Base-by-base conservation (phyloP, 2,329 filamentous ascomycete species). In the Ramularia collo-cygni region DNA sequence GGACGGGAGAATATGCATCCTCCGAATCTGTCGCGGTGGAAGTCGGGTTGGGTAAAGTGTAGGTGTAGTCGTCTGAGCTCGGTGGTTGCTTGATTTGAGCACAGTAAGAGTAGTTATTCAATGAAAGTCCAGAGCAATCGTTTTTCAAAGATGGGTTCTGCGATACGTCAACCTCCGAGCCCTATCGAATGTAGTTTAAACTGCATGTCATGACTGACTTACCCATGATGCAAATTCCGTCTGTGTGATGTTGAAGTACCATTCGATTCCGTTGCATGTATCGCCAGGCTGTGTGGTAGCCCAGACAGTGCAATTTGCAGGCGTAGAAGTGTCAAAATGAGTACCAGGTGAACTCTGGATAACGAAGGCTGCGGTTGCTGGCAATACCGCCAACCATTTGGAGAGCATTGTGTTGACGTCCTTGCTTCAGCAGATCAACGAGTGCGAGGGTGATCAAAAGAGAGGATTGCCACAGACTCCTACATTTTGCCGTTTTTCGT, bases 211-310 rank as follows among this genome's bases (percentile, higher is more conserved):
- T 24, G 6, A 13, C 28, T 24, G 6, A 13, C 28, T 31, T n/a
- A 31, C 28, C n/a, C 15, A 31, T 6, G 15, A 5, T 6, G n/a
- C 5, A 17, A 31, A 31, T n/a, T 31, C 28, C 6, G 28, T 6
- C 28, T 13, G n/a, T n/a, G 28, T 31, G 15, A 31, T 31, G 28
- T 31, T 31, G 28, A 31, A 31, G 28, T 31, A 31, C 28, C 15
- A 17, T n/a, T 31, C 28, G n/a, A 31, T 14, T 5, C n/a, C 15
- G n/a, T 31, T 31, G 28, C 28, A 31, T 6, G 28, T 31, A n/a
- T 31, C 15, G n/a, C 28, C 13, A 6, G 21, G 6, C 6, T 24
- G 6, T 10, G 21, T 24, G 6, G 10, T 10, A 6, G 21, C 21
- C 6, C 6, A 24, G 21, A 10, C 10, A 10, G 21, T 24, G 21